Percentiles rank a stretch among this genome's conserved stretches.
Evolutionary conservation across 257 asterid species (phyloP).

Genomic region (Plantago major): DNA sequence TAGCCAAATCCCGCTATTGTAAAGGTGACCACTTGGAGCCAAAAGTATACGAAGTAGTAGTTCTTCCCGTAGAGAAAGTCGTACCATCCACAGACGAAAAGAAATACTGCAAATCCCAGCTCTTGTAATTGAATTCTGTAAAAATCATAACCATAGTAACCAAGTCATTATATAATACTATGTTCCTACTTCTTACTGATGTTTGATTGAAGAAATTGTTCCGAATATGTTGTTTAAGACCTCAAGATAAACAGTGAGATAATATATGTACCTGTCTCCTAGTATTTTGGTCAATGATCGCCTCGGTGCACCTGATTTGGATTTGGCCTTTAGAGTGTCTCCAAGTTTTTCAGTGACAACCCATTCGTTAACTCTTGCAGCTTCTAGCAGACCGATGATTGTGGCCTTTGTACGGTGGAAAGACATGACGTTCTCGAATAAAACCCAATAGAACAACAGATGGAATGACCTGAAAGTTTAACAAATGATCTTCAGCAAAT

Average conservation of each 20-base stretch:
- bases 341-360: constrained; percentile 96
- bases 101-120: constrained; percentile 69
- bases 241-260: not conserved
- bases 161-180: not conserved
- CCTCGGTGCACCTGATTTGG: constrained; percentile 39
- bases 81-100: constrained; percentile 85
- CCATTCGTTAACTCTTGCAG: constrained; percentile 92
- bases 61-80: constrained; percentile 78
- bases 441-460: constrained; percentile 88
- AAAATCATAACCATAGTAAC: not conserved
- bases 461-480: constrained; percentile 68
- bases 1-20: constrained; percentile 88
- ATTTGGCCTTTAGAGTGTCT: constrained; percentile 65
- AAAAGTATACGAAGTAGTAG: constrained; percentile 69
- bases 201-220: not conserved
- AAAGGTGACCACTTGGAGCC: constrained; percentile 80
- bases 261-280: constrained; percentile 58
- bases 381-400: constrained; percentile 80
- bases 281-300: constrained; percentile 36
- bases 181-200: not conserved
- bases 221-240: not conserved
- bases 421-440: constrained; percentile 95
- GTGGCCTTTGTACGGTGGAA: constrained; percentile 96
- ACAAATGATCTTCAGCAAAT: not conserved
- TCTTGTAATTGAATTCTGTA: constrained; percentile 68